These are phyloP conservation scores for Mycena chlorophos DNA, from an alignment of 768 basidiomycete species.

Conservation along the genomic window DNA sequence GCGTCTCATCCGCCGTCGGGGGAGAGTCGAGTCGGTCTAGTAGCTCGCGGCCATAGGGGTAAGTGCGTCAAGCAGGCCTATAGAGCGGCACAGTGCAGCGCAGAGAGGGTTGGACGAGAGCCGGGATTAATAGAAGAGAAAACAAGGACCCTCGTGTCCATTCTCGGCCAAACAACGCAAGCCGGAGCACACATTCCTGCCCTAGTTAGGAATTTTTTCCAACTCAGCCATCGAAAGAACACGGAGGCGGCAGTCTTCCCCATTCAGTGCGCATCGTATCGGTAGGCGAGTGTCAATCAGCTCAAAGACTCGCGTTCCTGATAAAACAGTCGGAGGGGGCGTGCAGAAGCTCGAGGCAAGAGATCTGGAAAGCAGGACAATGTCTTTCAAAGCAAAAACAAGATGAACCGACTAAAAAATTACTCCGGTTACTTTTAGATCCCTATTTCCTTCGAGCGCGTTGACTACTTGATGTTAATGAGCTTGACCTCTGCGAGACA, in stretches of 20 bases:
- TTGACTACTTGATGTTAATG: constrained; percentile 59
- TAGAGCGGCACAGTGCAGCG: too few species aligned
- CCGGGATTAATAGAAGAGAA: too few species aligned
- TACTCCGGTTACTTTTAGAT: constrained; percentile 21
- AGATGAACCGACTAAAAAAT: constrained; percentile 9
- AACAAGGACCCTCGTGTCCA: too few species aligned
- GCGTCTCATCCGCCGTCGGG: too few species aligned
- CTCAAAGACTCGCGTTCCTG: not conserved
- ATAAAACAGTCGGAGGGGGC: not conserved
- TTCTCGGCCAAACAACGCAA: too few species aligned
- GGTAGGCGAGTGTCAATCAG: not conserved
- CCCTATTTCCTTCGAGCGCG: not conserved
- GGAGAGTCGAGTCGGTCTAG: too few species aligned
- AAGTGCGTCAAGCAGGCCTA: too few species aligned
- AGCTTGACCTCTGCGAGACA: constrained; percentile 64
- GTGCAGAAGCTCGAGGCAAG: not conserved
- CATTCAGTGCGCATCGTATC: constrained; percentile 1
- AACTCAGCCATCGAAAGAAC: constrained; percentile 3
- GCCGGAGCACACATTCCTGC: constrained; percentile 15
- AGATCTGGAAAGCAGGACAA: not conserved
- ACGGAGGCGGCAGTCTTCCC: not conserved
- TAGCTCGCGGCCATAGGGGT: too few species aligned
- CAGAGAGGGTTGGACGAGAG: too few species aligned
- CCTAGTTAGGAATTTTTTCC: constrained; percentile 7
- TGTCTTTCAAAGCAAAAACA: not conserved